Evolutionary conservation across 2,329 filamentous ascomycete genomes (phyloP), one percentile per base, ranked within the genome.

Genomic region (Fusarium succisae): DNA sequence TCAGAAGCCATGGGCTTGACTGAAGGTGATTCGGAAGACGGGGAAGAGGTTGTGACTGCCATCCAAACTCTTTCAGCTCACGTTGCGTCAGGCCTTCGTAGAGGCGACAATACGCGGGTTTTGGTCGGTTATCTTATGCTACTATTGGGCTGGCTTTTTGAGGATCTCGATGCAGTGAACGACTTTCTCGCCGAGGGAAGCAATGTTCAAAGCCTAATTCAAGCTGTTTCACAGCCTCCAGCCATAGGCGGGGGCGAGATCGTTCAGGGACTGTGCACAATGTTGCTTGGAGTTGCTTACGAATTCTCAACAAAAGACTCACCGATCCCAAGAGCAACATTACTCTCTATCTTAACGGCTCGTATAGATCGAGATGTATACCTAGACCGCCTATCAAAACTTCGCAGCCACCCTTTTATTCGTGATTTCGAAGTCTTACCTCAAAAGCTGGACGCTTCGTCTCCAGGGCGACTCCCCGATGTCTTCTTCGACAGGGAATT

Each of bases 281-380:
- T 95, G 80, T 85, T 99, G 1, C 87, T 98, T 3, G 96, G 96
- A 15, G 92, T 97, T 26, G 88, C 96, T 9, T 99, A 98, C 80
- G 96, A 99, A 79, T 99, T 98, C 79, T 98, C 96, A 15, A 98
- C 96, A 1, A 98, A 97, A 80, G 96, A 99, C 82, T 98, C 96
- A 0, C 94, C 96, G 0, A 92, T 99, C 58, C 90, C 96, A 11
- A 89, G 96, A 69, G 87, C 91, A 30, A 95, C 93, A 15, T 85
- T 99, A 50, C 93, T 97, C 78, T 91, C 93, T 30, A 89, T 98
- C 35, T 86, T 99, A 41, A 87, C 90, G 35, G 91, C 92, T 50
- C 91, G 92, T 66, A 88, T 98, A 77, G 94, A 95, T 44, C 91
- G 95, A 75, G 95, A 98, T 77, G 92, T 92, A 77, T 99, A 98